phyloP scores from a whole-genome alignment of 306 rosid genomes.

The Fagus crenata region DNA sequence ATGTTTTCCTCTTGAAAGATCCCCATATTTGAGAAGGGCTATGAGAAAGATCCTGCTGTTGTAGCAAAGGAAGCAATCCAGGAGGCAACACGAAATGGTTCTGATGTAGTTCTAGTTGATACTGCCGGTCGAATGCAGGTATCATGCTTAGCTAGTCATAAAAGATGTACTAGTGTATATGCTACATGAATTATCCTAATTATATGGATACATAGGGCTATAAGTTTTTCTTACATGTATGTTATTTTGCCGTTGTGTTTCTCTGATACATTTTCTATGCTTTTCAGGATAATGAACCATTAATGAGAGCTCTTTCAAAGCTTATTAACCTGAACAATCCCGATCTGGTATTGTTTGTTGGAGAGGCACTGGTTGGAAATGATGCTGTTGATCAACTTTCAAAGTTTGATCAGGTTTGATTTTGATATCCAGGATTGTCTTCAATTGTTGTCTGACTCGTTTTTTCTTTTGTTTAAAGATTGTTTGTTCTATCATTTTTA shows the following conservation, averaged over 20 bases:
- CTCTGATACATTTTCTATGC: slow-evolving; percentile 15
- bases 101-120: slow-evolving; percentile 96
- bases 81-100: slow-evolving; percentile 84
- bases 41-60: slow-evolving; percentile 97
- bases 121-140: slow-evolving; percentile 99
- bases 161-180: background rate
- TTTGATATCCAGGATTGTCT: slow-evolving; percentile 2
- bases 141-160: slow-evolving; percentile 14
- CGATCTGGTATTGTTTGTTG: slow-evolving; percentile 89
- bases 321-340: slow-evolving; percentile 86
- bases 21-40: slow-evolving; percentile 96
- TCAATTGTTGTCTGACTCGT: slow-evolving; percentile 26
- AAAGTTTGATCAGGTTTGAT: slow-evolving; percentile 83
- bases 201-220: slow-evolving; percentile 9
- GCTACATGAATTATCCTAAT: background rate
- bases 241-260: slow-evolving; percentile 4
- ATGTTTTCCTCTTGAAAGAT: slow-evolving; percentile 48
- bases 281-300: slow-evolving; percentile 88
- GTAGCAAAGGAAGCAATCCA: slow-evolving; percentile 99
- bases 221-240: background rate
- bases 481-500: background rate
- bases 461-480: background rate
- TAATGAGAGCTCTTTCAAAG: slow-evolving; percentile 96
- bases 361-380: slow-evolving; percentile 96
- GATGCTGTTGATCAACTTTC: slow-evolving; percentile 99